Percentiles rank a stretch among this genome's conserved stretches.
Evolutionary conservation across 1,284 basidiomycete species (phyloP).

Genomic region (Cryptococcus sp.): DNA sequence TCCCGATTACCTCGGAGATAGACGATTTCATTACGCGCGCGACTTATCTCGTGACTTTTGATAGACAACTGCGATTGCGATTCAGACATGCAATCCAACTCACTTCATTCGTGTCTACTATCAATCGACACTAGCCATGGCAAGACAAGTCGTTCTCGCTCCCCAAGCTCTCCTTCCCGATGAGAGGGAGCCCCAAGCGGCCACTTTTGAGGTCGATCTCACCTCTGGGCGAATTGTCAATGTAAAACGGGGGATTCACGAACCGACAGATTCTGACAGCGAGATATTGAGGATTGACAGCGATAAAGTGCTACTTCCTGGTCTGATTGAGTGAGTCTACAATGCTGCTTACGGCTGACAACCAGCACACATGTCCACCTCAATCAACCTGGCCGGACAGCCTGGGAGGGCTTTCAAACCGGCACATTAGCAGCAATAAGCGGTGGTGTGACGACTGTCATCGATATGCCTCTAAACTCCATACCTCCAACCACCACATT

Average conservation of each 20-base stretch:
- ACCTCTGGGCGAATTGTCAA: constrained; percentile 68
- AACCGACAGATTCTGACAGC: background rate
- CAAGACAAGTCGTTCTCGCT: constrained; percentile 25
- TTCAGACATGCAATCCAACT: no score
- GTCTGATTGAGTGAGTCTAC: constrained; percentile 74
- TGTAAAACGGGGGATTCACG: constrained; percentile 48
- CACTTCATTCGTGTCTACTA: no score
- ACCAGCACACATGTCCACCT: constrained; percentile 84
- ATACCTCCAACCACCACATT: constrained; percentile 90
- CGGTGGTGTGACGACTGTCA: constrained; percentile 85
- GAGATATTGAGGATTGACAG: constrained; percentile 13
- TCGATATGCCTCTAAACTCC: constrained; percentile 95
- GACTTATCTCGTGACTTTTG: no score
- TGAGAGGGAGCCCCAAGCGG: constrained; percentile 60
- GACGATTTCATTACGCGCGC: no score
- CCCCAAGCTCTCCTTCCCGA: constrained; percentile 63
- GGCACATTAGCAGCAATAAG: constrained; percentile 84
- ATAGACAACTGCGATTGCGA: no score
- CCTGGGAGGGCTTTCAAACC: constrained; percentile 92
- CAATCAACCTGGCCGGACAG: constrained; percentile 75
- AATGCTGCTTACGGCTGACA: background rate
- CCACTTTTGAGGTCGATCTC: constrained; percentile 68
- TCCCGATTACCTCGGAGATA: no score
- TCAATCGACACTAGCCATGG: constrained; percentile 3
- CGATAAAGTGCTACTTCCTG: constrained; percentile 65